Evolutionary conservation across 2,329 filamentous ascomycete species (phyloP), one percentile per base, ranked within the genome.

Genomic region (Fusarium sp.): DNA sequence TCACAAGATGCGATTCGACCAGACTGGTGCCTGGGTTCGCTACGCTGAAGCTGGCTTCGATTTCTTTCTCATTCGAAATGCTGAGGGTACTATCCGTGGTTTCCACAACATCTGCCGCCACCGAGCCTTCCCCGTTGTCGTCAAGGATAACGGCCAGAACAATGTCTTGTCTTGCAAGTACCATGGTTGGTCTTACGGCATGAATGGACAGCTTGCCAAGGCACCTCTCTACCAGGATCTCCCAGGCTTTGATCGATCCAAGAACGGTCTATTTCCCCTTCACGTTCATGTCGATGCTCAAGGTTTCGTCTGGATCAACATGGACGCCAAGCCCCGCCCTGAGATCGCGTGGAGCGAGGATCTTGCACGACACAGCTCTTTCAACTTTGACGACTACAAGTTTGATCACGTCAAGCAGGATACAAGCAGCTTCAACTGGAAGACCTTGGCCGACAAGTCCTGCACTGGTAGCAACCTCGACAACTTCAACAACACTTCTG

Each of bases 41-140:
- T 89, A 83, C 50, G 81, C 84, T 8, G 76, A 88, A 18, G 86
- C 86, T 6, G 86, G 84, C 2, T 88, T 84, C 76, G 80, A 85
- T 12, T 86, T 89, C 74, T 78, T 89, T 66, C 76, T 89, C 5
- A 79, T 83, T 44, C 78, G 78, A n/a, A 85, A 88, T 71, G 81
- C 84, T n/a, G 78, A 84, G n/a, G 83, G 83, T n/a, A 80, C 82
- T 3, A 84, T 89, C 74, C 84, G 85, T 48, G 87, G 83, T 18
- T 89, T 90, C 74, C 88, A 90, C 77, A 89, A 90, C 71, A 81
- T 89, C 23, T 90, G 88, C 77, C 80, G 88, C 3, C 88, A 90
- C 71, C 80, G 88, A 18, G 88, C 88, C 8, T 90, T 85, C 69
- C 85, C 86, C 0, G 83, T 90, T 4, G 85, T 88, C 3, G 81